A percentile compares a stretch with the other conserved stretches of the same genome.
These are phyloP conservation scores for Avicennia marina DNA, from an alignment of 257 asterid genomes.

Conservation along the genomic window DNA sequence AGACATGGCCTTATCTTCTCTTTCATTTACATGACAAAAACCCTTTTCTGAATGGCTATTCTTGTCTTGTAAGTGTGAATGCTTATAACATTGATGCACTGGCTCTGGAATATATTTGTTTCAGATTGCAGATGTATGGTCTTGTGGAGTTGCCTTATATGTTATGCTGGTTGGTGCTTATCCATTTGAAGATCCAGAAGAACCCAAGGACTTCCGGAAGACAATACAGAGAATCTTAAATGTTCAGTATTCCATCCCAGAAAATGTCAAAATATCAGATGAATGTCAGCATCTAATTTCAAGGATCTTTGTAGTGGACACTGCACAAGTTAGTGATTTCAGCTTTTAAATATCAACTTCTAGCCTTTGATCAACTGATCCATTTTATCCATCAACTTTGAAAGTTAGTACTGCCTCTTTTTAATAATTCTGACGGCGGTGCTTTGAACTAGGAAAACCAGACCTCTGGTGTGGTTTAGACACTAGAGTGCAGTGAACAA, in stretches of 20 bases:
- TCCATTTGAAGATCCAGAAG: slow-evolving; percentile 91
- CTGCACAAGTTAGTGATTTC: slow-evolving; percentile 41
- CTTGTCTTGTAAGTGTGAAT: too few species aligned
- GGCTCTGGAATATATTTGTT: slow-evolving; percentile 18
- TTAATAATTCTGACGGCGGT: too few species aligned
- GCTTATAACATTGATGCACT: too few species aligned
- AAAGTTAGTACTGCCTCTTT: too few species aligned
- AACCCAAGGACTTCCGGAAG: slow-evolving; percentile 73
- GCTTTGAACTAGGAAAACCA: too few species aligned
- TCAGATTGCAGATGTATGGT: slow-evolving; percentile 95
- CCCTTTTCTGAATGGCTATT: too few species aligned
- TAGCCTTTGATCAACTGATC: too few species aligned
- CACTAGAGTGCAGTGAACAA: too few species aligned
- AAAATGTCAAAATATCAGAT: slow-evolving; percentile 46
- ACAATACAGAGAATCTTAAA: slow-evolving; percentile 68
- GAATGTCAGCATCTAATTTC: slow-evolving; percentile 66
- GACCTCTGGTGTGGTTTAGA: too few species aligned
- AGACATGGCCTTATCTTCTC: too few species aligned
- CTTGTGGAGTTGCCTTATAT: slow-evolving; percentile 82
- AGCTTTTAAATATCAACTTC: neutral
- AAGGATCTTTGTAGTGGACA: slow-evolving; percentile 65
- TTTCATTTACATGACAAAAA: too few species aligned
- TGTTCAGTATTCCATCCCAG: slow-evolving; percentile 67
- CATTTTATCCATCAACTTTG: too few species aligned
- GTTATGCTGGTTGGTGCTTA: slow-evolving; percentile 87